Conservation (phyloP, 2,329 filamentous ascomycete genomes). For the Cladophialophora carrionii region DNA sequence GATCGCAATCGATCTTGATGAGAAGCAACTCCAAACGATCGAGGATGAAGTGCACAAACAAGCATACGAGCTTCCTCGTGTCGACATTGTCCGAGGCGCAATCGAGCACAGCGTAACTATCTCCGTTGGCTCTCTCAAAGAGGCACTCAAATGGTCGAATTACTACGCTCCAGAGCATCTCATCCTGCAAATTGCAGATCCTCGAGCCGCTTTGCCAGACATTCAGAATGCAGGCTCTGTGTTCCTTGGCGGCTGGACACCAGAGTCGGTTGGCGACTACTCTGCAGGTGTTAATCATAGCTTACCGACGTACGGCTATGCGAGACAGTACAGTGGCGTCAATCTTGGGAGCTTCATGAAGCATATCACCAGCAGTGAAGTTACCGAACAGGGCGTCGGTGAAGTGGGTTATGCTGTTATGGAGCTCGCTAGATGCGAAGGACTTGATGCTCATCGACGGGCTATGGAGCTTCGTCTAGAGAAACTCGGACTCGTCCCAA, state of each 20-base stretch:
- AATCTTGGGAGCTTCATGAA: slow-evolving; percentile 96
- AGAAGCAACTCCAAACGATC: slow-evolving; percentile 75
- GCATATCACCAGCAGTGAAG: slow-evolving; percentile 92
- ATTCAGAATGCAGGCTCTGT: slow-evolving; percentile 95
- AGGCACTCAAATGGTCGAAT: slow-evolving; percentile 83
- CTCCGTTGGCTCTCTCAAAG: slow-evolving; percentile 68
- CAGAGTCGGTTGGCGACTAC: slow-evolving; percentile 97
- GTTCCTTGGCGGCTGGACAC: slow-evolving; percentile 94
- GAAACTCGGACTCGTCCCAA: slow-evolving; percentile 35
- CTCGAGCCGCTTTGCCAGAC: slow-evolving; percentile 71
- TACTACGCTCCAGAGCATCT: slow-evolving; percentile 94
- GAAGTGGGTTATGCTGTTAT: slow-evolving; percentile 90
- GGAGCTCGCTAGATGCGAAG: slow-evolving; percentile 91
- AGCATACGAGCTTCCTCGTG: slow-evolving; percentile 81
- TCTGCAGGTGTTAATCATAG: slow-evolving; percentile 98
- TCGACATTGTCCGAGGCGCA: slow-evolving; percentile 87
- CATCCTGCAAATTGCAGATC: slow-evolving; percentile 83
- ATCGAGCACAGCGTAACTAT: slow-evolving; percentile 93
- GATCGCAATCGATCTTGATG: slow-evolving; percentile 78
- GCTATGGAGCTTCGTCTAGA: slow-evolving; percentile 69
- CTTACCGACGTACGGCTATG: slow-evolving; percentile 94
- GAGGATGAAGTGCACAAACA: slow-evolving; percentile 90
- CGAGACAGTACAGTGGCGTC: slow-evolving; percentile 97
- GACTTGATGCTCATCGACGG: slow-evolving; percentile 86
- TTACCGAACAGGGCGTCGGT: slow-evolving; percentile 80